Conservation (phyloP, 2,329 filamentous ascomycete species). For the Sporothrix schenckii region DNA sequence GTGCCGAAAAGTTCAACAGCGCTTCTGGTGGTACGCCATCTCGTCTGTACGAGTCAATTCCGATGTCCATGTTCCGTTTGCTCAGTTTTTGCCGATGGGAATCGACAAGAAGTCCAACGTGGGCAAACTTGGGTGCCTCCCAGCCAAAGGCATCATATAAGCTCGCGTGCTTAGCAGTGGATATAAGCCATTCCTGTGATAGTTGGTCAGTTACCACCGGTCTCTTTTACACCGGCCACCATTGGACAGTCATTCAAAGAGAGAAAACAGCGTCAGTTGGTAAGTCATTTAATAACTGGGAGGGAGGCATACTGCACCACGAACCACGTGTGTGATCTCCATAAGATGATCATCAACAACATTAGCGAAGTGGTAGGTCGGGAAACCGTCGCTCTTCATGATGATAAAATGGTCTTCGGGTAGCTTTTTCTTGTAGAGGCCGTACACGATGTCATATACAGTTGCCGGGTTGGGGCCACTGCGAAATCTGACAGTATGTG, state of each 20-base stretch:
- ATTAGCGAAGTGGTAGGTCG: slow-evolving; percentile 96
- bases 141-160: slow-evolving; percentile 79
- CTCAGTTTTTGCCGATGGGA: slow-evolving; percentile 75
- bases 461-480: slow-evolving; percentile 63
- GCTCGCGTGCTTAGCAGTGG: slow-evolving; percentile 73
- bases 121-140: slow-evolving; percentile 74
- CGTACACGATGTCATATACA: slow-evolving; percentile 81
- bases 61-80: slow-evolving; percentile 71
- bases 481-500: slow-evolving; percentile 77
- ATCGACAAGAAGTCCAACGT: slow-evolving; percentile 75
- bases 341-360: slow-evolving; percentile 95
- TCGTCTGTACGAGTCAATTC: slow-evolving; percentile 54
- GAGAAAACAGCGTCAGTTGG: not conserved
- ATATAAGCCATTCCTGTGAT: slow-evolving; percentile 85
- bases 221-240: not conserved
- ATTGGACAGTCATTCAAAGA: not conserved
- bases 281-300: not conserved
- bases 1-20: slow-evolving; percentile 77
- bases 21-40: slow-evolving; percentile 53
- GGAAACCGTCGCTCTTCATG: slow-evolving; percentile 86
- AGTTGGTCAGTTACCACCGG: not conserved
- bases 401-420: slow-evolving; percentile 81
- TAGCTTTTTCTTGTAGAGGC: slow-evolving; percentile 60
- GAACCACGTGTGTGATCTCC: slow-evolving; percentile 93
- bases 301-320: slow-evolving; percentile 68